Conservation (phyloP, 1,139 yeast species). For the Candida freyschussii region DNA sequence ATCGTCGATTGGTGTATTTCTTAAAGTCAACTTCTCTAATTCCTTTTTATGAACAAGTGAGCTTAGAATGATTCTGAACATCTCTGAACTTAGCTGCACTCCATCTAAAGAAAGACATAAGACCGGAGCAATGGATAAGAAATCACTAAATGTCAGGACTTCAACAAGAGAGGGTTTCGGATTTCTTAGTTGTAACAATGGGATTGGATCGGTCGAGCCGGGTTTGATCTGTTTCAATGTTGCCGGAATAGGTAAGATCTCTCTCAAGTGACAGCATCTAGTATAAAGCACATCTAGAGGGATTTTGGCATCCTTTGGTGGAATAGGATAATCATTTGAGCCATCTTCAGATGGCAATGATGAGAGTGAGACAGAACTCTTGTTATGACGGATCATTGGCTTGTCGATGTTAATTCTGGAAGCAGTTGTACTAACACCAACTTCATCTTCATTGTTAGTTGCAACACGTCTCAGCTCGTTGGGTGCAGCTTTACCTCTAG, state of each 20-base stretch:
- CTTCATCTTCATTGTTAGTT: conserved; percentile 37
- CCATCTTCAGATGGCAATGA: conserved; percentile 20
- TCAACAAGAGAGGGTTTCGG: conserved; percentile 75
- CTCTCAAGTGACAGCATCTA: conserved; percentile 70
- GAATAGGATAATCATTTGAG: conserved; percentile 23
- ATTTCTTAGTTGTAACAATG: conserved; percentile 58
- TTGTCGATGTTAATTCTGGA: conserved; percentile 42
- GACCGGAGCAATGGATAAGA: conserved; percentile 68
- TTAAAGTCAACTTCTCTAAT: conserved; percentile 59
- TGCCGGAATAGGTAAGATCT: conserved; percentile 72
- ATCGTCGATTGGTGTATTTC: conserved; percentile 64
- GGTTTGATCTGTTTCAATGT: conserved; percentile 68
- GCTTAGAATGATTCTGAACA: conserved; percentile 57
- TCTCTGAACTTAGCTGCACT: conserved; percentile 55
- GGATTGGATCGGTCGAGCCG: conserved; percentile 65
- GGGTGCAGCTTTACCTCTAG: conserved; percentile 31
- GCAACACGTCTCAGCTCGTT: conserved; percentile 25
- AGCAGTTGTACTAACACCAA: conserved; percentile 40
- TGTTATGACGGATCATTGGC: conserved; percentile 41
- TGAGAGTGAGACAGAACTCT: conserved; percentile 24
- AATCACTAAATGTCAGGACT: conserved; percentile 69
- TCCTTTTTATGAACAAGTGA: conserved; percentile 58
- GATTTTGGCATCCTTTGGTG: conserved; percentile 24
- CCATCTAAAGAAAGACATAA: conserved; percentile 68
- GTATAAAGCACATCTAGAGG: conserved; percentile 64